Conservation (phyloP, 306 rosid species). For the Clitoria ternatea region DNA sequence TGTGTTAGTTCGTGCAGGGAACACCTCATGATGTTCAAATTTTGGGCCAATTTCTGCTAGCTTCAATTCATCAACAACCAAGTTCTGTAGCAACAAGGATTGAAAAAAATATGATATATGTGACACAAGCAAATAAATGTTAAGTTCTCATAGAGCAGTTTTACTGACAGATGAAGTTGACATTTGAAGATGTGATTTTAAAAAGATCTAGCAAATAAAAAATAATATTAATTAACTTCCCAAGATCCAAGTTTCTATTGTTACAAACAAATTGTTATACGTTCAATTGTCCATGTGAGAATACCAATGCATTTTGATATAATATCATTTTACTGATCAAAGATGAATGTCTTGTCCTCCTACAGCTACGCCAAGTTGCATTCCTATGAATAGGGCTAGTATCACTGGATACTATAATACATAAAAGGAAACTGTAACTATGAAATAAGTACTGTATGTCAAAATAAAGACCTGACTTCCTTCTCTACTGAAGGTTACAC, state of each 20-base stretch:
- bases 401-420: background rate
- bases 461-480: conserved; percentile 52
- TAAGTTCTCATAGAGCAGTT: background rate
- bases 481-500: conserved; percentile 62
- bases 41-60: conserved; percentile 87
- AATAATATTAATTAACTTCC: background rate
- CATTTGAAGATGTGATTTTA: background rate
- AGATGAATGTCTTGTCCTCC: background rate
- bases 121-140: background rate
- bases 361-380: background rate
- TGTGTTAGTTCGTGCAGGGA: conserved; percentile 93
- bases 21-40: conserved; percentile 83
- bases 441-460: background rate
- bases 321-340: background rate
- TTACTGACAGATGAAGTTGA: background rate
- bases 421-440: background rate
- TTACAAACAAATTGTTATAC: conserved; percentile 8
- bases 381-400: conserved; percentile 19
- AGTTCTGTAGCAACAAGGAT: conserved; percentile 51
- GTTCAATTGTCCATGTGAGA: conserved; percentile 3
- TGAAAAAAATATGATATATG: background rate
- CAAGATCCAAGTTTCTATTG: background rate
- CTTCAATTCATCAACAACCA: conserved; percentile 75
- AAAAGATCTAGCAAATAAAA: background rate
- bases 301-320: background rate